Evolutionary conservation across 1,139 yeast genomes (phyloP).

Genomic region (Geotrichum macrosporum): DNA sequence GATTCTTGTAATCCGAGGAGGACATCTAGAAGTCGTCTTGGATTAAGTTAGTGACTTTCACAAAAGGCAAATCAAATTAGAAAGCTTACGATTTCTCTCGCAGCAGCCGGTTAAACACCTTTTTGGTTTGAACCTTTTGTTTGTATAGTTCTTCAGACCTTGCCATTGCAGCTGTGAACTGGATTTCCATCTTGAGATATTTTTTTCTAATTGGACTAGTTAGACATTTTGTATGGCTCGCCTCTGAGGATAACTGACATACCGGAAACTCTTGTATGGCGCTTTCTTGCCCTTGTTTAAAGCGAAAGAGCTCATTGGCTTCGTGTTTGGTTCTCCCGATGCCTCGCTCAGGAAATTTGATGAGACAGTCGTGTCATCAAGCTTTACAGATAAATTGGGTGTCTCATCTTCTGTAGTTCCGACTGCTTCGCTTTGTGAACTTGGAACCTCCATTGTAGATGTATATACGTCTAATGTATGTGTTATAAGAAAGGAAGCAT

Average conservation of each 20-base stretch:
- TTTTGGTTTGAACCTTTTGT: conserved; percentile 24
- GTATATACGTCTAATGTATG: no score
- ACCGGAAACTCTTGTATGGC: conserved; percentile 22
- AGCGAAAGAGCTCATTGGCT: neutral
- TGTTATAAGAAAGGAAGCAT: no score
- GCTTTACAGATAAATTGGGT: neutral
- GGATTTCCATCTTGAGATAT: conserved; percentile 29
- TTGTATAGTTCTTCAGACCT: conserved; percentile 28
- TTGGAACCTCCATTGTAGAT: neutral
- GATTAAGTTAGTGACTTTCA: no score
- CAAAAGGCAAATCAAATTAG: no score
- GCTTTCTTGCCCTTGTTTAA: conserved; percentile 15
- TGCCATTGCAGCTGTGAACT: conserved; percentile 28
- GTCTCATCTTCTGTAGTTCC: neutral
- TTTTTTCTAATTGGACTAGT: conserved; percentile 24
- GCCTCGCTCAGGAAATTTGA: no score
- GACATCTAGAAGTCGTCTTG: conserved; percentile 28
- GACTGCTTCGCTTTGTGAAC: neutral
- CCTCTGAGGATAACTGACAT: neutral
- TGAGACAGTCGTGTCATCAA: no score
- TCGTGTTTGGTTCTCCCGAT: neutral
- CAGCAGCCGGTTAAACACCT: conserved; percentile 27
- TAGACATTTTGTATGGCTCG: neutral
- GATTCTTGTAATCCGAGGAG: conserved; percentile 26
- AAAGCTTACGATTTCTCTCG: conserved; percentile 27